These are phyloP conservation scores for Colletotrichum incanum DNA, from an alignment of 2,329 filamentous ascomycete genomes.

Conservation along the genomic window DNA sequence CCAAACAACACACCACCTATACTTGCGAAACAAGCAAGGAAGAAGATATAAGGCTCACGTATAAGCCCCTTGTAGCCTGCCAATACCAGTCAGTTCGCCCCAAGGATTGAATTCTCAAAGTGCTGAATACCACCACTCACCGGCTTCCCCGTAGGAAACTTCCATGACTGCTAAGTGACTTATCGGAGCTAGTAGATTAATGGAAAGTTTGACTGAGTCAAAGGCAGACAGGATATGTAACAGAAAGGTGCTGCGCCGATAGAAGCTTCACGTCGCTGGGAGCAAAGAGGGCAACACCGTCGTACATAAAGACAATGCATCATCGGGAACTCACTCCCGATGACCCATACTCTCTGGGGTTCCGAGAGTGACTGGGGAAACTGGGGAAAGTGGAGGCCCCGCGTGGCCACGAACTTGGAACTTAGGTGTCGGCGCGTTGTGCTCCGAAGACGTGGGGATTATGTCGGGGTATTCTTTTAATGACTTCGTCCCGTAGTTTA, in stretches of 20 bases:
- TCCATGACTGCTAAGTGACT: neutral
- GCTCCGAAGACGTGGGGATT: conserved; percentile 21
- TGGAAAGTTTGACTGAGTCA: neutral
- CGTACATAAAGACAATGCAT: neutral
- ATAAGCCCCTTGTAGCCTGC: conserved; percentile 22
- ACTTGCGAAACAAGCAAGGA: conserved; percentile 26
- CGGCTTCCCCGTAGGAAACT: conserved; percentile 16
- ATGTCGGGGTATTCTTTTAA: conserved; percentile 5
- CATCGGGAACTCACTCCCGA: conserved; percentile 10
- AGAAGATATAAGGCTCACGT: conserved; percentile 20
- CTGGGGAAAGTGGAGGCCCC: conserved; percentile 22
- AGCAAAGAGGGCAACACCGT: neutral
- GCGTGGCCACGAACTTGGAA: neutral
- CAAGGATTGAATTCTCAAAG: neutral
- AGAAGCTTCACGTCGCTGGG: neutral
- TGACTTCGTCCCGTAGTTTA: conserved; percentile 10
- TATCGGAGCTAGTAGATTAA: neutral
- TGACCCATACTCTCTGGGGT: neutral
- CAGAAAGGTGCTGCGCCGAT: neutral
- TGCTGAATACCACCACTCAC: neutral
- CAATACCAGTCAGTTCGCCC: neutral
- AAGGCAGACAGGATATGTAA: neutral
- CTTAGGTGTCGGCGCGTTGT: conserved; percentile 7
- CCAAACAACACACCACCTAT: conserved; percentile 18
- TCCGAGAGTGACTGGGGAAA: conserved; percentile 5